Evolutionary conservation across 768 basidiomycete species (phyloP).

Genomic region (Symmetrospora coprosmae): DNA sequence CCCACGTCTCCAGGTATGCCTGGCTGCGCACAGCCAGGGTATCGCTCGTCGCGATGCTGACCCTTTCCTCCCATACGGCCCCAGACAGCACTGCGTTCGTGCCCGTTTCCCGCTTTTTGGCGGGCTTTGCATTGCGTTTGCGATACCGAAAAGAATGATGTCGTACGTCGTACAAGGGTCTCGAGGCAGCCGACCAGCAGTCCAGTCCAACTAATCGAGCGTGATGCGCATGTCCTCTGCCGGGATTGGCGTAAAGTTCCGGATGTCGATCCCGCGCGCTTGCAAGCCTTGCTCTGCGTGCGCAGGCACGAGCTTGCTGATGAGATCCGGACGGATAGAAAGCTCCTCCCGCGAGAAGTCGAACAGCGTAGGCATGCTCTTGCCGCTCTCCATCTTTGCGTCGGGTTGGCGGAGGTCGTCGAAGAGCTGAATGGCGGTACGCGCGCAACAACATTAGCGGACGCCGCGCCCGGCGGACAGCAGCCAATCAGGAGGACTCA

Average conservation of each 20-base stretch:
- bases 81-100: no score
- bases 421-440: slow-evolving; percentile 58
- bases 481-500: neutral
- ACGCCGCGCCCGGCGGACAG: neutral
- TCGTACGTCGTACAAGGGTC: no score
- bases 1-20: no score
- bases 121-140: no score
- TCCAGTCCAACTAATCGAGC: slow-evolving; percentile 10
- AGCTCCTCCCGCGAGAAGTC: slow-evolving; percentile 95
- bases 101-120: no score
- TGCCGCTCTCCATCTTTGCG: slow-evolving; percentile 89
- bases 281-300: slow-evolving; percentile 79
- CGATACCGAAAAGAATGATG: no score
- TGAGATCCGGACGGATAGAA: slow-evolving; percentile 88
- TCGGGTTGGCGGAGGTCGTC: slow-evolving; percentile 85
- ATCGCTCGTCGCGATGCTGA: no score
- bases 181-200: no score
- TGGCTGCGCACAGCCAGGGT: no score
- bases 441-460: neutral
- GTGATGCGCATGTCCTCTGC: slow-evolving; percentile 44
- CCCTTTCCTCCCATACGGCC: no score
- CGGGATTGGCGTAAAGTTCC: slow-evolving; percentile 93
- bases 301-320: slow-evolving; percentile 73
- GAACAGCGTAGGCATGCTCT: slow-evolving; percentile 85
- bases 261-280: slow-evolving; percentile 69